These are phyloP conservation scores for Dittrichia graveolens DNA, from an alignment of 129 eudicot species.

Conservation along the genomic window DNA sequence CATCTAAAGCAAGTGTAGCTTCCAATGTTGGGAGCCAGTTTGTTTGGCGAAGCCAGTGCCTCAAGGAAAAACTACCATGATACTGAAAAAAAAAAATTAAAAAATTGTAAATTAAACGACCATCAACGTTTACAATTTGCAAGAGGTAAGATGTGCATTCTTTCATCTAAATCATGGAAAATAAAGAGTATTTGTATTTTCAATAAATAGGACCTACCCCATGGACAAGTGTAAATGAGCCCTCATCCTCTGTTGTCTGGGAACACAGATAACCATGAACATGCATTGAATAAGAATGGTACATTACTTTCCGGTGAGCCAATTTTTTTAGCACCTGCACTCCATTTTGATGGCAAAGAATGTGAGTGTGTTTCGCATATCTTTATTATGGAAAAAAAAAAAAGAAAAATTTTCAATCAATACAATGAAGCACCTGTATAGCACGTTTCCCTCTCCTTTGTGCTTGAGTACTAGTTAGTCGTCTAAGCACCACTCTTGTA, in stretches of 20 bases:
- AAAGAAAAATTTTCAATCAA: neutral
- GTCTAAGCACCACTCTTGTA: conserved; percentile 86
- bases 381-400: conserved; percentile 11
- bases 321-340: conserved; percentile 85
- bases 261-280: conserved; percentile 87
- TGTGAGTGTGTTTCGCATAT: neutral
- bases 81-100: conserved; percentile 47
- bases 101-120: no score
- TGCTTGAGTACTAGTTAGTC: conserved; percentile 76
- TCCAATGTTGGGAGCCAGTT: conserved; percentile 99
- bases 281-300: conserved; percentile 97
- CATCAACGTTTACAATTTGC: no score
- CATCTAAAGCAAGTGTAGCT: conserved; percentile 95
- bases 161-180: conserved; percentile 10
- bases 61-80: conserved; percentile 93
- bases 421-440: conserved; percentile 64
- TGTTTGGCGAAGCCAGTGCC: conserved; percentile 95
- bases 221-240: conserved; percentile 86
- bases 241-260: conserved; percentile 50
- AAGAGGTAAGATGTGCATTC: neutral
- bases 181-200: conserved; percentile 24
- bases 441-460: conserved; percentile 98
- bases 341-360: conserved; percentile 3
- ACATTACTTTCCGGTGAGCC: conserved; percentile 68
- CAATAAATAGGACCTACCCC: conserved; percentile 62